Base-by-base conservation (phyloP, 768 basidiomycete species). In the Lentinus brumalis region DNA sequence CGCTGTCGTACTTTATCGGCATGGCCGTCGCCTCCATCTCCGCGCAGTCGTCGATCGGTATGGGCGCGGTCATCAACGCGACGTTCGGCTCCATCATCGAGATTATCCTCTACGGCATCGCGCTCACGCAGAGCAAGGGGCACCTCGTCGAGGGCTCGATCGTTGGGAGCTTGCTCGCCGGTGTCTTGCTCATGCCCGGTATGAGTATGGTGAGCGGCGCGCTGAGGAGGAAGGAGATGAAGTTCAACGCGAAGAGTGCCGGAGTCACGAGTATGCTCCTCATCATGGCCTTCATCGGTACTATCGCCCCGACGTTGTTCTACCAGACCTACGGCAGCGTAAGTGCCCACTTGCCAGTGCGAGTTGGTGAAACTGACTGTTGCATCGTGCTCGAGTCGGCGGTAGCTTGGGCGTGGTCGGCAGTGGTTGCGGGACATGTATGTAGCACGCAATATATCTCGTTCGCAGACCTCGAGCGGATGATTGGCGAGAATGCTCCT, bases 1-100 rank as follows among this genome's bases (percentile, higher is more conserved):
- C 97, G 0, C 81, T 99, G 18, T 95, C 92, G 8, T 99, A 99
- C 79, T 99, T 99, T 78, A 98, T 99, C 70, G 97, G 97, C 16
- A 98, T 98, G 97, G 97, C 97, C 8, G 97, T 99, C 61, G 97
- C 97, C 3, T 95, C 92, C 47, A 98, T 99, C 69, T 94, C 91
- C n/a, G 97, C 97, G 0, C 97, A 98, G 70, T 96, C 94, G 0
- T 94, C 92, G 1, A 99, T 99, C 62, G 97, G 97, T 6, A 97
- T 98, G 94, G 97, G 97, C 64, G 97, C 97, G 2, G 96, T 98
- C 67, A 98, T 99, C 80, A 99, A 99, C 72, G 97, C 97, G 2
- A 94, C 94, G 1, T 99, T 99, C 69, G 97, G 97, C 73, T 95
- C 92, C n/a, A 87, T 98, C 72, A 94, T 99, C 70, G 97, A 99